phyloP scores from a whole-genome alignment of 345 rosid genomes.

The Capsella bursapastoris region DNA sequence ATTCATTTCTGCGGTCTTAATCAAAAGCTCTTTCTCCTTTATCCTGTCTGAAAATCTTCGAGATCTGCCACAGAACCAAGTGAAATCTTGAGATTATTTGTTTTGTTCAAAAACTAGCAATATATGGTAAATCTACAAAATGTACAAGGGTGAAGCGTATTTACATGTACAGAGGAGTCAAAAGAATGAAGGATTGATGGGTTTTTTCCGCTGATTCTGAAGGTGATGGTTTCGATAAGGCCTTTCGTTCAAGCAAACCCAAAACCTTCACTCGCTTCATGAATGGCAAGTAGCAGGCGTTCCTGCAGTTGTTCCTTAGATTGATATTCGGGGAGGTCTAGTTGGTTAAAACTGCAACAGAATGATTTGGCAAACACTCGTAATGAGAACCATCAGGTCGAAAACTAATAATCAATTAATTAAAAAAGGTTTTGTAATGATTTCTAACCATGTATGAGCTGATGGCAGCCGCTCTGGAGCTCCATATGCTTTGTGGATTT shows the following conservation, averaged over 20 bases:
- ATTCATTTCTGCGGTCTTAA: slow-evolving; percentile 24
- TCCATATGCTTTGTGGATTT: slow-evolving; percentile 98
- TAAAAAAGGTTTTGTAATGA: slow-evolving; percentile 9
- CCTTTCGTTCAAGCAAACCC: slow-evolving; percentile 74
- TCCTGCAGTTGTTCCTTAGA: slow-evolving; percentile 85
- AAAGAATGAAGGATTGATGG: slow-evolving; percentile 38
- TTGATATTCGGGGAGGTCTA: slow-evolving; percentile 90
- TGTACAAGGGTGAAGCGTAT: not conserved
- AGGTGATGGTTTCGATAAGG: not conserved
- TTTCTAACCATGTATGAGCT: slow-evolving; percentile 88
- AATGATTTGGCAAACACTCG: not conserved
- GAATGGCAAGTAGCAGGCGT: slow-evolving; percentile 89
- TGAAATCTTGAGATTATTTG: not conserved
- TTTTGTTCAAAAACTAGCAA: not conserved
- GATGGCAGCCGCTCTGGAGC: slow-evolving; percentile 92
- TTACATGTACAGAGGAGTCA: slow-evolving; percentile 42
- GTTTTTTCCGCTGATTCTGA: slow-evolving; percentile 16
- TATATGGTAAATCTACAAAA: not conserved
- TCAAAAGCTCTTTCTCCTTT: slow-evolving; percentile 32
- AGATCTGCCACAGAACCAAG: slow-evolving; percentile 32
- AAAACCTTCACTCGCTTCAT: slow-evolving; percentile 96
- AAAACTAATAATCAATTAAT: not conserved
- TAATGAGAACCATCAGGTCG: not conserved
- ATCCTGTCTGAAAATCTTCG: slow-evolving; percentile 41
- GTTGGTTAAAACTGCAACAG: slow-evolving; percentile 85